Conservation (phyloP, 371 early-diverging fungal species). For the Basidiobolus meristosporus region DNA sequence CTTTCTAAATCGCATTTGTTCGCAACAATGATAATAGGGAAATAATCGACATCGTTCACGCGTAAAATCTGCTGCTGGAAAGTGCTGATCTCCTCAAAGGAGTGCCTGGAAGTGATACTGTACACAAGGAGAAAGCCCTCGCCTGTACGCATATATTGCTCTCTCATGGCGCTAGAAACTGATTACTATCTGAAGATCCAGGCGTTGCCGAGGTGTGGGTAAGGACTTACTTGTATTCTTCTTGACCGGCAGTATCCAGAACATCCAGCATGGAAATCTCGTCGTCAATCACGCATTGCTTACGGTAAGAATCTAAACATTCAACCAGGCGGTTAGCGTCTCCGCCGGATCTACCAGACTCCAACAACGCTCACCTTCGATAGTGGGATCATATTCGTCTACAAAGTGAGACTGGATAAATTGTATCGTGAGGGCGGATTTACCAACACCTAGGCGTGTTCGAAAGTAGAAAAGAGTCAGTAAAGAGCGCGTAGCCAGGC, state of each 20-base stretch:
- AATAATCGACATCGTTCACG: slow-evolving; percentile 61
- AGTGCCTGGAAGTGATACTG: slow-evolving; percentile 47
- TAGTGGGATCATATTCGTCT: slow-evolving; percentile 88
- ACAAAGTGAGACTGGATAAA: slow-evolving; percentile 81
- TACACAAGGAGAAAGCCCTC: slow-evolving; percentile 76
- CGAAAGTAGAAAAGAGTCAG: too few species aligned
- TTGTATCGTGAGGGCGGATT: slow-evolving; percentile 79
- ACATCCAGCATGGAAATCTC: slow-evolving; percentile 68
- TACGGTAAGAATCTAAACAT: slow-evolving; percentile 66
- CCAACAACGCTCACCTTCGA: slow-evolving; percentile 37
- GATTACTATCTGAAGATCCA: too few species aligned
- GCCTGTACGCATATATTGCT: too few species aligned
- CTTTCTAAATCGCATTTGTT: slow-evolving; percentile 85
- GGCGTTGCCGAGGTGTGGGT: too few species aligned
- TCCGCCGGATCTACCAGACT: too few species aligned
- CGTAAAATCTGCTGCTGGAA: slow-evolving; percentile 16
- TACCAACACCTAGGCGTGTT: slow-evolving; percentile 48
- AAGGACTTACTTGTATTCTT: too few species aligned
- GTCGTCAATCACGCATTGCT: slow-evolving; percentile 68
- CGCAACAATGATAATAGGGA: slow-evolving; percentile 79
- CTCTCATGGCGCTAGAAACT: too few species aligned
- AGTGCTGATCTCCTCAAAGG: slow-evolving; percentile 75
- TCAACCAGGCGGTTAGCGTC: too few species aligned
- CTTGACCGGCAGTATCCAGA: too few species aligned
- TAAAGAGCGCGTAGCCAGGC: too few species aligned